phyloP scores from a whole-genome alignment of 148 eudicot genomes.

The Vaccinium macrocarpon region DNA sequence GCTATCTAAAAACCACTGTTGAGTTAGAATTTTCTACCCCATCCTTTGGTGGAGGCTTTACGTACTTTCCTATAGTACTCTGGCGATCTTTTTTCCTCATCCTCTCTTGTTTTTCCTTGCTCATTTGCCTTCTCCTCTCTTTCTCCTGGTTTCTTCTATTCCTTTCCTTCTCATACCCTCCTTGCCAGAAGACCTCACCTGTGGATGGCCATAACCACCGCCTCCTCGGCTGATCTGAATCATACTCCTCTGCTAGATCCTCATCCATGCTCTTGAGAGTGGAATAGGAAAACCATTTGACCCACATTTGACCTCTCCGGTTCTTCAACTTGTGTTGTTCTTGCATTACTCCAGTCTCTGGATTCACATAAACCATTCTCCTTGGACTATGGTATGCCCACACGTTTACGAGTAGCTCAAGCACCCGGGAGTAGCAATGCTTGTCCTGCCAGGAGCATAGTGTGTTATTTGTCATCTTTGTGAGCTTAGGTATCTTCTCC shows the following conservation, averaged over 20 bases:
- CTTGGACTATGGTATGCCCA: slow-evolving; percentile 94
- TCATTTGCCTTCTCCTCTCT: slow-evolving; percentile 52
- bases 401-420: slow-evolving; percentile 82
- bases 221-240: slow-evolving; percentile 46
- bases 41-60: slow-evolving; percentile 60
- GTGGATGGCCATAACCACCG: slow-evolving; percentile 92
- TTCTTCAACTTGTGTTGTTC: slow-evolving; percentile 65
- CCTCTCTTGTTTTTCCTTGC: slow-evolving; percentile 57
- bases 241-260: slow-evolving; percentile 87
- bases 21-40: slow-evolving; percentile 26
- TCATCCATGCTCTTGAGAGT: slow-evolving; percentile 87
- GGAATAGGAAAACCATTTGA: slow-evolving; percentile 65
- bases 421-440: slow-evolving; percentile 83
- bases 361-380: slow-evolving; percentile 72
- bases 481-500: background rate
- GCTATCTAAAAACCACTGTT: slow-evolving; percentile 34
- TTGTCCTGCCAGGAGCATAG: slow-evolving; percentile 59
- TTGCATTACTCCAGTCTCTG: slow-evolving; percentile 64
- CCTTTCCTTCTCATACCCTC: slow-evolving; percentile 68
- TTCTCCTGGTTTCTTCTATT: slow-evolving; percentile 39
- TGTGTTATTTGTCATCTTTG: background rate
- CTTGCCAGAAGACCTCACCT: slow-evolving; percentile 85
- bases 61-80: slow-evolving; percentile 65
- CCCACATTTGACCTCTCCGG: slow-evolving; percentile 80
- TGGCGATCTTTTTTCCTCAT: slow-evolving; percentile 50